Conservation (phyloP, 2,329 filamentous ascomycete genomes). For the Penicillium sp. region DNA sequence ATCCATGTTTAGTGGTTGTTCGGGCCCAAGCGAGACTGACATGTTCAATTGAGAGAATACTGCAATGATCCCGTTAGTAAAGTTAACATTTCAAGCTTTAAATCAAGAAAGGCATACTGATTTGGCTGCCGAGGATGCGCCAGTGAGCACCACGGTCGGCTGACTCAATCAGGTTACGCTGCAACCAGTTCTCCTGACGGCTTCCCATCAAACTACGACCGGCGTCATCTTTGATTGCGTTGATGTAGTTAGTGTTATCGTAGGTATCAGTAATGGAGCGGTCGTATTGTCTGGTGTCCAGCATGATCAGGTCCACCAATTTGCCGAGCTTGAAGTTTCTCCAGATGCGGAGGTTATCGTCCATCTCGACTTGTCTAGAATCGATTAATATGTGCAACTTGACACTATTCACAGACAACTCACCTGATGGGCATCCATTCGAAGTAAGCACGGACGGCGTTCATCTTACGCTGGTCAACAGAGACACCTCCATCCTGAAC, state of each 20-base stretch:
- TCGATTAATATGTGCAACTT: constrained; percentile 26
- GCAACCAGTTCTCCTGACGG: constrained; percentile 74
- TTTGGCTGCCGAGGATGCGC: constrained; percentile 70
- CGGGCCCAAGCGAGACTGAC: constrained; percentile 5
- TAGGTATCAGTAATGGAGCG: constrained; percentile 60
- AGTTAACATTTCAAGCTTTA: constrained; percentile 5
- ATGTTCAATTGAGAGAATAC: constrained; percentile 31
- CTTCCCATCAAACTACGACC: constrained; percentile 68
- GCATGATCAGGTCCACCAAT: constrained; percentile 65
- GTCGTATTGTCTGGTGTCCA: constrained; percentile 69
- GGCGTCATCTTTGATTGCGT: constrained; percentile 63
- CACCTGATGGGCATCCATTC: constrained; percentile 62
- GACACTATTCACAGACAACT: constrained; percentile 15
- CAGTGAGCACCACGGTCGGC: constrained; percentile 65
- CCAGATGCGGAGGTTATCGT: constrained; percentile 69
- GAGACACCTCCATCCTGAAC: constrained; percentile 57
- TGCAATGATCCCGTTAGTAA: constrained; percentile 9
- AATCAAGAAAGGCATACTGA: constrained; percentile 34
- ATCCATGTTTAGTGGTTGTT: constrained; percentile 54
- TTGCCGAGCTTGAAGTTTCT: constrained; percentile 64
- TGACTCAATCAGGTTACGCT: constrained; percentile 57
- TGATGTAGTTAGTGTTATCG: constrained; percentile 62
- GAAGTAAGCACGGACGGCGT: constrained; percentile 68
- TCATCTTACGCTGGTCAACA: constrained; percentile 71
- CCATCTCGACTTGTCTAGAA: constrained; percentile 61